Evolutionary conservation across 768 basidiomycete genomes (phyloP).

Genomic region (Rhizopogon rudus): DNA sequence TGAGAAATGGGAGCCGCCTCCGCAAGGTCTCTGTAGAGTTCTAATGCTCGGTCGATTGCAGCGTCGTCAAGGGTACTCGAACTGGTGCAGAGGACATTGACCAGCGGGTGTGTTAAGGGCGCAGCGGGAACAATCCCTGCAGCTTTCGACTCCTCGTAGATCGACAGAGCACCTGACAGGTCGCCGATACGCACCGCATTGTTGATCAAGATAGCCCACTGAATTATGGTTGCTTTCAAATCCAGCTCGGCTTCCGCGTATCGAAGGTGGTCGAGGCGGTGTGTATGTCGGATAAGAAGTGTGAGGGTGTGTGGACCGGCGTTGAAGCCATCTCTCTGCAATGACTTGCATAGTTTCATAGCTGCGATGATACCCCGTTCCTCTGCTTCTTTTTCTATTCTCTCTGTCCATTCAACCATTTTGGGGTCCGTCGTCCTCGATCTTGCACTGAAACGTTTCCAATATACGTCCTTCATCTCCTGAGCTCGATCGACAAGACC

Average conservation of each 20-base stretch:
- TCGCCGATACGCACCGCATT: slow-evolving; percentile 41
- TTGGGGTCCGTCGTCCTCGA: slow-evolving; percentile 20
- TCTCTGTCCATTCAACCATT: slow-evolving; percentile 26
- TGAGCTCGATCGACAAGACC: slow-evolving; percentile 32
- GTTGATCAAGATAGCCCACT: slow-evolving; percentile 53
- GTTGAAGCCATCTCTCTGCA: slow-evolving; percentile 29
- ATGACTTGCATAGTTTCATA: slow-evolving; percentile 28
- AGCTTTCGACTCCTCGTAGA: slow-evolving; percentile 44
- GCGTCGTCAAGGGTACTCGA: slow-evolving; percentile 33
- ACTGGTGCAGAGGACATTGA: slow-evolving; percentile 43
- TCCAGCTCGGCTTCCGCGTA: slow-evolving; percentile 36
- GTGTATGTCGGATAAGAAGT: slow-evolving; percentile 40
- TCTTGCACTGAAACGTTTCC: slow-evolving; percentile 24
- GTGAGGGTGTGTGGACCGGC: slow-evolving; percentile 28
- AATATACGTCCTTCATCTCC: slow-evolving; percentile 36
- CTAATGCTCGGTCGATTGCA: slow-evolving; percentile 48
- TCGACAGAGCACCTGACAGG: slow-evolving; percentile 35
- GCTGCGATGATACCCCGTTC: slow-evolving; percentile 30
- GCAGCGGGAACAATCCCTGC: slow-evolving; percentile 45
- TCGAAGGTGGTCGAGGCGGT: slow-evolving; percentile 35
- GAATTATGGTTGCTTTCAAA: slow-evolving; percentile 34
- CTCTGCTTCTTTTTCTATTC: slow-evolving; percentile 25
- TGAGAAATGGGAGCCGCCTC: slow-evolving; percentile 23
- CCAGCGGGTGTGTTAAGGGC: slow-evolving; percentile 48
- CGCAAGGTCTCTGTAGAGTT: slow-evolving; percentile 46